Base-by-base conservation (phyloP, 1,139 yeast species). In the Lodderomyces metapsilosis region DNA sequence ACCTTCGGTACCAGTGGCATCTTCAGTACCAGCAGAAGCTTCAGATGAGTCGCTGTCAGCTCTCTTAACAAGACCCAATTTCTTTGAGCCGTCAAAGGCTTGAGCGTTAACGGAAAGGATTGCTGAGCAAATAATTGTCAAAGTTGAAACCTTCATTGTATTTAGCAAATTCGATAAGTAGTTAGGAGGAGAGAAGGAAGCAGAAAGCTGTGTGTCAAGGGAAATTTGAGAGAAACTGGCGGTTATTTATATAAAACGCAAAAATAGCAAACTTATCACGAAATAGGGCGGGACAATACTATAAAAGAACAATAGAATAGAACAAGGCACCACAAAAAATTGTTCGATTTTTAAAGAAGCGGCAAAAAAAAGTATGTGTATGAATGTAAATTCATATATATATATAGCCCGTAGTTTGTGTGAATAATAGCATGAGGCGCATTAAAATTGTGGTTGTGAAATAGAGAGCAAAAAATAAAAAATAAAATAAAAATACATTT, bases 81-180 rank as follows among this genome's bases (percentile, higher is more conserved):
- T 30, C 18, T 28, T 28, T 3, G 21, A 23, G 10, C 28, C 24
- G 10, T 37, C 36, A 13, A 33, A 23, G 15, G 24, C 21, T 4
- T 16, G 17, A 3, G 40, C 40, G 16, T 37, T 32, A 12, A 30
- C 33, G 9, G 40, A 17, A 33, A 33, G 23, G 15, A 32, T 31
- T 20, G 37, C 39, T 15, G 41, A 36, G 22, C 28, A 27, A 20
- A 34, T 18, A 16, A 38, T 22, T 10, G 36, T 33, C 32, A 38
- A 34, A 36, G 39, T 22, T 35, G 40, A 38, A 27, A 38, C 32
- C 36, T 20, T 38, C 40, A 38, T 38, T 34, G 22, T 37, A 6
- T 11, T 28, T 5, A 8, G n/a, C n/a, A n/a, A n/a, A n/a, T n/a
- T n/a, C n/a, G n/a, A n/a, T n/a, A n/a, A n/a, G n/a, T n/a, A n/a